A percentile compares a stretch with the other conserved stretches of the same genome.
These are phyloP conservation scores for Backusella tarrabulga DNA, from an alignment of 192 early-diverging fungal genomes.

Conservation along the genomic window DNA sequence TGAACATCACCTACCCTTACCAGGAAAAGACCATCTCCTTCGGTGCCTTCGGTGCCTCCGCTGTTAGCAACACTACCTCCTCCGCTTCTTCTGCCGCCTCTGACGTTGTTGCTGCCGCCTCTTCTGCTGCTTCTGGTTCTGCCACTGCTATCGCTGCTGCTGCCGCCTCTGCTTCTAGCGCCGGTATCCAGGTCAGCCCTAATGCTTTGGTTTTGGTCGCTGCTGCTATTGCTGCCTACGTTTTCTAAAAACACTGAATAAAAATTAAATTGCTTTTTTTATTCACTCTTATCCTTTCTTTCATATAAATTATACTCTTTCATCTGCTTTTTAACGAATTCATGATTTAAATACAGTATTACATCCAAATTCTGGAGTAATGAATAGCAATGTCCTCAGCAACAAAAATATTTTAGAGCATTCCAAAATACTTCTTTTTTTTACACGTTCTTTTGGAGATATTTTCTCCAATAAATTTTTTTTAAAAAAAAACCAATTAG, in stretches of 20 bases:
- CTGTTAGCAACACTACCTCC: neutral
- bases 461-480: too few relatives aligned
- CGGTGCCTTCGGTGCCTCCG: conserved; percentile 15
- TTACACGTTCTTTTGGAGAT: too few relatives aligned
- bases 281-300: too few relatives aligned
- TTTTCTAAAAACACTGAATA: neutral
- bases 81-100: conserved; percentile 22
- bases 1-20: conserved; percentile 41
- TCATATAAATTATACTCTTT: too few relatives aligned
- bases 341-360: too few relatives aligned
- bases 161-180: neutral
- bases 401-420: too few relatives aligned
- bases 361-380: too few relatives aligned
- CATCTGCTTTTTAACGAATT: too few relatives aligned
- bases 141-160: neutral
- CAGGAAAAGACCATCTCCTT: conserved; percentile 28
- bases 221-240: neutral
- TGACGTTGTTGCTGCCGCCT: conserved; percentile 12
- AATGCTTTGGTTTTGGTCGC: neutral
- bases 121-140: neutral
- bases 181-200: conserved; percentile 3
- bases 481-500: too few relatives aligned
- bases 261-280: neutral
- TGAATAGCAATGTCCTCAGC: too few relatives aligned
- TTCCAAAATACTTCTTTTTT: too few relatives aligned